phyloP scores from a whole-genome alignment of 2,329 filamentous ascomycete species.

The Neonectria faginata region DNA sequence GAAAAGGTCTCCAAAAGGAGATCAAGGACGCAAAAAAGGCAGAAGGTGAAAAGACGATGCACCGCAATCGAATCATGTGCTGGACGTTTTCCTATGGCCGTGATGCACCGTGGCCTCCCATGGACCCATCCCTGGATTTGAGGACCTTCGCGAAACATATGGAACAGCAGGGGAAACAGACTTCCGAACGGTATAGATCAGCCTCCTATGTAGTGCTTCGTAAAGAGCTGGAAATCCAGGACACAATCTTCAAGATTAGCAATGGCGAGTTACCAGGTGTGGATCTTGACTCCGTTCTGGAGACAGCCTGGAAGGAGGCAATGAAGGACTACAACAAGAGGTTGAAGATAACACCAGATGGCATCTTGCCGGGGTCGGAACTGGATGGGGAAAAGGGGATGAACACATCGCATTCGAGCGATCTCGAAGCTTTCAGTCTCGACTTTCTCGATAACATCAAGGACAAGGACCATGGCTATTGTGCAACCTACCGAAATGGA shows the following conservation, averaged over 20 bases:
- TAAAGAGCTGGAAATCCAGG: constrained; percentile 30
- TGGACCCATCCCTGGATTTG: neutral
- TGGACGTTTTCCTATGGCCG: neutral
- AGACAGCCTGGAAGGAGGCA: constrained; percentile 25
- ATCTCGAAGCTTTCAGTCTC: constrained; percentile 36
- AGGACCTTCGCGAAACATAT: neutral
- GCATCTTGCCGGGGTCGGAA: constrained; percentile 28
- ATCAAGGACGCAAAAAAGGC: neutral
- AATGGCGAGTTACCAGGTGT: constrained; percentile 5
- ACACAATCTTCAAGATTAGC: constrained; percentile 23
- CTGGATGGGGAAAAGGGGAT: constrained; percentile 32
- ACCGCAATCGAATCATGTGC: neutral
- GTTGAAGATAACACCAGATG: neutral
- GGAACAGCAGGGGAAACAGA: neutral
- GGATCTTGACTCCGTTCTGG: constrained; percentile 21
- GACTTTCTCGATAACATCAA: constrained; percentile 32
- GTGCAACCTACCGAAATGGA: constrained; percentile 36
- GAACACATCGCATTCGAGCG: constrained; percentile 23
- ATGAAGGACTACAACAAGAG: constrained; percentile 9
- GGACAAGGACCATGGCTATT: neutral
- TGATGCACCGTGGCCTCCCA: neutral
- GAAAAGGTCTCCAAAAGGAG: neutral
- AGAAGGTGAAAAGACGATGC: neutral
- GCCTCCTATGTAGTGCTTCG: constrained; percentile 12
- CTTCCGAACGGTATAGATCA: too few relatives aligned